Evolutionary conservation across 768 basidiomycete species (phyloP).

Genomic region (Amanita polypyramis): DNA sequence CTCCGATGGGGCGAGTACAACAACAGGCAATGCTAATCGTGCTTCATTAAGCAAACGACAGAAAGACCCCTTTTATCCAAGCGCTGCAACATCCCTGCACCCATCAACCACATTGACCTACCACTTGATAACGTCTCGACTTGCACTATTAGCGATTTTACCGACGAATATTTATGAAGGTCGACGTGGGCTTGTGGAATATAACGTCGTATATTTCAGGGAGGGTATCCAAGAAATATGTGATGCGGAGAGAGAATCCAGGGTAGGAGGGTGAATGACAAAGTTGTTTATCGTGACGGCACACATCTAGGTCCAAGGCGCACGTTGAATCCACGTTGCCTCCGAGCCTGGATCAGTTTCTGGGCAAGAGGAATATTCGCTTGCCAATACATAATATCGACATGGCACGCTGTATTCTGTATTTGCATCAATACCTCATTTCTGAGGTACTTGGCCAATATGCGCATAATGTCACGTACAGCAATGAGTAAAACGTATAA

Average conservation of each 20-base stretch:
- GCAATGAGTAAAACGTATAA: too few relatives aligned
- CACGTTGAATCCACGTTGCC: constrained; percentile 3
- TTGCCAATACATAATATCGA: neutral
- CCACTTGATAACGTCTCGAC: constrained; percentile 65
- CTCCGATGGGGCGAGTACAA: constrained; percentile 5
- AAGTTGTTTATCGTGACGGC: neutral
- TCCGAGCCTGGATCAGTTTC: neutral
- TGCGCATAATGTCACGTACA: too few relatives aligned
- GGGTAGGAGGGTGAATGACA: constrained; percentile 22
- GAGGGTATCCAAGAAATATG: constrained; percentile 79
- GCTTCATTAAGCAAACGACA: constrained; percentile 13
- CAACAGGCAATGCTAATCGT: neutral
- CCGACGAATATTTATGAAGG: constrained; percentile 66
- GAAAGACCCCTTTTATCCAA: constrained; percentile 55
- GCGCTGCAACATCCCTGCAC: constrained; percentile 52
- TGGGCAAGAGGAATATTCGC: neutral
- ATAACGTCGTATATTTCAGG: constrained; percentile 79
- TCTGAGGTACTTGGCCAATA: too few relatives aligned
- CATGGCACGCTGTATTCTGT: neutral
- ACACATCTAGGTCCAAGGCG: neutral
- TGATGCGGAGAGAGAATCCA: constrained; percentile 55
- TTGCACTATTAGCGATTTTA: constrained; percentile 62
- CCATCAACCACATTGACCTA: constrained; percentile 74
- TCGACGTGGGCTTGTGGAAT: constrained; percentile 70
- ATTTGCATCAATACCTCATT: neutral